Evolutionary conservation across 2,329 filamentous ascomycete species (phyloP).

Genomic region (Talaromyces sp.): DNA sequence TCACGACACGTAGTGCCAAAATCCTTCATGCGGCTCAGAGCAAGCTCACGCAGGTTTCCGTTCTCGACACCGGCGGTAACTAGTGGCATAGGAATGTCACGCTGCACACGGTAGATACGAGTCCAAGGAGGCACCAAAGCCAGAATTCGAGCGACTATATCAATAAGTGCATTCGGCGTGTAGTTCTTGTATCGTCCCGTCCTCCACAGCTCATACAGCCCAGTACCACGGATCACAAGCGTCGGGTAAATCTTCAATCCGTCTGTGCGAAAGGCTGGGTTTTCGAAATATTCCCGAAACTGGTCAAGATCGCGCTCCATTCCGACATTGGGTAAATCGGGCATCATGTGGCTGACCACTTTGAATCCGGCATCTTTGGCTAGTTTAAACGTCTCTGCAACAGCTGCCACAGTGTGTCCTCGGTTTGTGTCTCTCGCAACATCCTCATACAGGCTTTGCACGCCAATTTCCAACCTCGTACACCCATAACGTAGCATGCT

Average conservation of each 20-base stretch:
- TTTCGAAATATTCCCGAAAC: slow-evolving; percentile 97
- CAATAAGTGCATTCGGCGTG: slow-evolving; percentile 91
- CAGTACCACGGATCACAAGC: slow-evolving; percentile 91
- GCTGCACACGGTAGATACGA: slow-evolving; percentile 94
- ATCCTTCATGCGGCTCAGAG: slow-evolving; percentile 96
- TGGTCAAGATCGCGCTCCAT: slow-evolving; percentile 98
- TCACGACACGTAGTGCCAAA: slow-evolving; percentile 96
- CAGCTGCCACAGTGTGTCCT: slow-evolving; percentile 89
- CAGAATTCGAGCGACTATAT: slow-evolving; percentile 92
- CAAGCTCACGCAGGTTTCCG: slow-evolving; percentile 88
- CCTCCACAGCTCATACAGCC: slow-evolving; percentile 94
- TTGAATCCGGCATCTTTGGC: slow-evolving; percentile 98
- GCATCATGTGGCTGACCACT: slow-evolving; percentile 99
- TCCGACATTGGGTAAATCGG: slow-evolving; percentile 92
- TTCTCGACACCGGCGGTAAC: slow-evolving; percentile 99
- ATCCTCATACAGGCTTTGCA: slow-evolving; percentile 95
- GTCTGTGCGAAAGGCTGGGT: slow-evolving; percentile 90
- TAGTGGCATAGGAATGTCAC: slow-evolving; percentile 98
- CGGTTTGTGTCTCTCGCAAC: slow-evolving; percentile 97
- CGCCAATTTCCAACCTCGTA: slow-evolving; percentile 87
- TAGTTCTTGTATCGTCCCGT: slow-evolving; percentile 98
- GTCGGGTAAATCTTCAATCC: slow-evolving; percentile 98
- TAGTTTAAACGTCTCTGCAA: slow-evolving; percentile 94
- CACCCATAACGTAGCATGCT: slow-evolving; percentile 98
- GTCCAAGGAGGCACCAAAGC: slow-evolving; percentile 96